A percentile compares a stretch with the other conserved stretches of the same genome.
These are phyloP conservation scores for Zasmidium angulare DNA, from an alignment of 2,329 filamentous ascomycete genomes.

Conservation along the genomic window DNA sequence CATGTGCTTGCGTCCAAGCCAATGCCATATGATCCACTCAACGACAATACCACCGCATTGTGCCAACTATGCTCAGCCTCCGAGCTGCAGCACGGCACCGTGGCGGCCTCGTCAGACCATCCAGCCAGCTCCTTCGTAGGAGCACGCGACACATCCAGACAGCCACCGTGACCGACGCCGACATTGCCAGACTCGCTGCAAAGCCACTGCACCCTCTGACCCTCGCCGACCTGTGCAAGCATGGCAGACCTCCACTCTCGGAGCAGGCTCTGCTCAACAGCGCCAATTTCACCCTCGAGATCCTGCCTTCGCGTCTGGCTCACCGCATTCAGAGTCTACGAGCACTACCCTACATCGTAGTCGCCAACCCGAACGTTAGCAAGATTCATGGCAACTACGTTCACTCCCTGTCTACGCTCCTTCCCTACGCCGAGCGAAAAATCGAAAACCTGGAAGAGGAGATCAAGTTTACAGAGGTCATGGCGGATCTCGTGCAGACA, in stretches of 20 bases:
- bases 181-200: constrained; percentile 75
- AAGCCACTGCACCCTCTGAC: constrained; percentile 79
- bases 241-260: constrained; percentile 81
- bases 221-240: constrained; percentile 84
- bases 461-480: constrained; percentile 84
- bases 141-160: constrained; percentile 37
- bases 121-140: background rate
- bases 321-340: constrained; percentile 90
- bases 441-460: constrained; percentile 83
- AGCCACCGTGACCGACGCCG: constrained; percentile 60
- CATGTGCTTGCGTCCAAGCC: background rate
- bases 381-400: constrained; percentile 96
- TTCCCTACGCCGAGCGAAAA: constrained; percentile 74
- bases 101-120: constrained; percentile 10
- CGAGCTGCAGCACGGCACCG: constrained; percentile 28
- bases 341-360: constrained; percentile 94
- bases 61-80: constrained; percentile 30
- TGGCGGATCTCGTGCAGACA: constrained; percentile 92
- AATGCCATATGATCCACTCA: constrained; percentile 4
- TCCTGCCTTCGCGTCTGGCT: constrained; percentile 87
- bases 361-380: constrained; percentile 93
- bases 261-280: constrained; percentile 78
- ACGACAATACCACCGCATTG: constrained; percentile 9
- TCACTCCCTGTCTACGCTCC: constrained; percentile 84
- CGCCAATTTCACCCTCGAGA: constrained; percentile 91